These are phyloP conservation scores for Elsinoe ampelina DNA, from an alignment of 2,329 filamentous ascomycete genomes.

Conservation along the genomic window DNA sequence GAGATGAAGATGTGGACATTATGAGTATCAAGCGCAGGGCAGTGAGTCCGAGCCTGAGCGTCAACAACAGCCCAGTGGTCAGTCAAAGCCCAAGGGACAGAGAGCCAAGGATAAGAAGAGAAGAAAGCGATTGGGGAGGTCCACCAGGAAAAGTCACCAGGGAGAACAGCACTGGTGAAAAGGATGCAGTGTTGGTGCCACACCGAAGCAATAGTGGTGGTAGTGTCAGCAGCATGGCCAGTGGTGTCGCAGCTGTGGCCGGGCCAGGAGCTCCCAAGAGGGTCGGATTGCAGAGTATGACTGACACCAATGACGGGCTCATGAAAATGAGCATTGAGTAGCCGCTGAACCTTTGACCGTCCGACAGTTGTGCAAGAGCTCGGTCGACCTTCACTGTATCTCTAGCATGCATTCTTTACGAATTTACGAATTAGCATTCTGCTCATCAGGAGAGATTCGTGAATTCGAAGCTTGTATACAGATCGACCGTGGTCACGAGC, in stretches of 20 bases:
- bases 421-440: not conserved
- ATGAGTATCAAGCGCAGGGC: constrained; percentile 82
- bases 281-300: constrained; percentile 84
- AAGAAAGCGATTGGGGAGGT: constrained; percentile 6
- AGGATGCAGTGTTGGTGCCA: not conserved
- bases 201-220: constrained; percentile 16
- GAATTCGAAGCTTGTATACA: not conserved
- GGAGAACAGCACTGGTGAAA: constrained; percentile 10
- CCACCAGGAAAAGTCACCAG: not conserved
- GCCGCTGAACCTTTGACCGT: constrained; percentile 13
- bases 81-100: constrained; percentile 66
- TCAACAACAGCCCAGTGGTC: constrained; percentile 69
- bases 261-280: constrained; percentile 37
- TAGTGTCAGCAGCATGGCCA: constrained; percentile 10
- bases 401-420: not conserved
- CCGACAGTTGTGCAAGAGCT: too few species aligned
- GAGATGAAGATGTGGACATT: constrained; percentile 86
- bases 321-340: constrained; percentile 97
- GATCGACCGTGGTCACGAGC: not conserved
- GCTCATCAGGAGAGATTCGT: not conserved
- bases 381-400: not conserved
- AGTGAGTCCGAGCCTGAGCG: constrained; percentile 83
- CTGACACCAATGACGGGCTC: constrained; percentile 84
- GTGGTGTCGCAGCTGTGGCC: constrained; percentile 18
- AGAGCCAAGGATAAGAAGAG: constrained; percentile 35